These are phyloP conservation scores for Xerocomus spinulosus DNA, from an alignment of 768 basidiomycete genomes.

Conservation along the genomic window DNA sequence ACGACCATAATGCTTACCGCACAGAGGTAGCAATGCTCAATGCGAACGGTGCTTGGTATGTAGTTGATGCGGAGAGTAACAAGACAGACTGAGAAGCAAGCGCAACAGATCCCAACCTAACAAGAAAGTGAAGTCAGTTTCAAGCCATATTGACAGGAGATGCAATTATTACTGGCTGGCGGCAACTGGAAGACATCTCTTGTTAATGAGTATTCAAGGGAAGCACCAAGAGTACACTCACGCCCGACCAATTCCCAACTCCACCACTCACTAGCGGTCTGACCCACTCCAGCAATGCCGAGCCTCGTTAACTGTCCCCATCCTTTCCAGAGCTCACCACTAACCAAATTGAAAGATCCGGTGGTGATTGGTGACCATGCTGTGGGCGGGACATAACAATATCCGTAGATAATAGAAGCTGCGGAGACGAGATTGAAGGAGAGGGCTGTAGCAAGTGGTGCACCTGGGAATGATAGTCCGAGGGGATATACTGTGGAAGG, in stretches of 20 bases:
- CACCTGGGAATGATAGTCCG: conserved; percentile 86
- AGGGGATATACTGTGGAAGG: conserved; percentile 40
- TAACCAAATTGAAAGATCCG: conserved; percentile 42
- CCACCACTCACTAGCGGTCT: conserved; percentile 95
- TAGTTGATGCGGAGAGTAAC: conserved; percentile 65
- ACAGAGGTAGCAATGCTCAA: conserved; percentile 82
- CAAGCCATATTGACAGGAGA: not conserved
- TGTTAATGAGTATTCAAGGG: not conserved
- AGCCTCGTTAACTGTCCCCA: conserved; percentile 68
- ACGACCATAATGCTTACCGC: conserved; percentile 43
- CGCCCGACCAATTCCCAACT: conserved; percentile 82
- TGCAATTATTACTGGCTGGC: conserved; percentile 42
- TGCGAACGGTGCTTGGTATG: conserved; percentile 82
- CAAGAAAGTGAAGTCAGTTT: conserved; percentile 4
- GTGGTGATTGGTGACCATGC: conserved; percentile 62
- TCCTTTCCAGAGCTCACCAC: conserved; percentile 56
- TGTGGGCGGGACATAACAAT: conserved; percentile 55
- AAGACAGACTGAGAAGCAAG: conserved; percentile 90
- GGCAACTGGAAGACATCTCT: conserved; percentile 35
- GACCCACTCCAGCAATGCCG: conserved; percentile 76
- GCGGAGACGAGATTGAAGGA: conserved; percentile 82
- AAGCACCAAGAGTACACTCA: conserved; percentile 12
- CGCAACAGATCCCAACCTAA: conserved; percentile 68
- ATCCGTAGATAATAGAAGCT: conserved; percentile 58
- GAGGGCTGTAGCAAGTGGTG: conserved; percentile 84